Base-by-base conservation (phyloP, 257 asterid species). In the Scutellaria barbata region DNA sequence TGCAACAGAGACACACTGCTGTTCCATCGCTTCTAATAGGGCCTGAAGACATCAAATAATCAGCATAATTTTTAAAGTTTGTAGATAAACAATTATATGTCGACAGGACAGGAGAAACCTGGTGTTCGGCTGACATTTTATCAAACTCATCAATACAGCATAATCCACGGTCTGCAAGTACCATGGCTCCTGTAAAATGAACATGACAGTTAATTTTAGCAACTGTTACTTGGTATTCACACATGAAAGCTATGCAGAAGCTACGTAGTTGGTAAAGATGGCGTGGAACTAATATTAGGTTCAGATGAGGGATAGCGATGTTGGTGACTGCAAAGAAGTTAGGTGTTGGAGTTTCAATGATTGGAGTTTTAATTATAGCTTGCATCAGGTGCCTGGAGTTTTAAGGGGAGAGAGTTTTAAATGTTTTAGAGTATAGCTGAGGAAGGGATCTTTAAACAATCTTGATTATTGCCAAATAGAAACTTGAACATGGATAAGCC, bases 61-160 rank as follows among this genome's bases (percentile, higher is more conserved):
- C 66, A 76, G 77, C 65, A 59, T 6, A 43, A 5, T 43, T 57
- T 54, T 43, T 55, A 52, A 67, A 60, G 52, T 48, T 54, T 40
- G 74, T 69, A 64, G 62, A 22, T 40, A 51, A 68, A 74, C 60
- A 52, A n/a, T 60, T 14, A 14, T 47, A 76, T 69, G 41, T 71
- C 50, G 18, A 42, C 66, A 51, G 57, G 59, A 68, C 67, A 73
- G 71, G 22, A 68, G 63, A 69, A 71, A 94, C 99, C 97, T 94
- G 99, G 83, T 91, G 95, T 79, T 91, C 96, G 22, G 96, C 95
- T 47, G 98, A 84, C 99, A 94, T 81, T 85, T 94, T 94, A 80
- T 94, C 99, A 81, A 94, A 94, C 86, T 94, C 99, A 30, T 94
- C 99, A 74, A 94, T 94, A 79, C 99, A 91, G 82, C 99, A 94